Evolutionary conservation across 345 rosid species (phyloP).

Genomic region (Draba incana): DNA sequence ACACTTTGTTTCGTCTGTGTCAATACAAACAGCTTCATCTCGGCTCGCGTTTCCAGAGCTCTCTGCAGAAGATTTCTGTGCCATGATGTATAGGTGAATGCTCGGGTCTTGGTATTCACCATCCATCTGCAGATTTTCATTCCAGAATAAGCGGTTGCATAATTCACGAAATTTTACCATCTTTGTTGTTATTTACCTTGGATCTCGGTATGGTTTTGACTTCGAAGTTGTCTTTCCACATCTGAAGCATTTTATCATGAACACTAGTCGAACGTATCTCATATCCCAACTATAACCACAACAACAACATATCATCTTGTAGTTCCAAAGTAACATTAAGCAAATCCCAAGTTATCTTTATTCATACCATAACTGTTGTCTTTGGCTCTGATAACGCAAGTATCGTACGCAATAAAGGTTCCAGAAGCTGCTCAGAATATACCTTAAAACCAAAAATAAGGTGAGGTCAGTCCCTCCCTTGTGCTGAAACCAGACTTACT

Average conservation of each 20-base stretch:
- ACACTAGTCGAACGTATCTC: constrained; percentile 87
- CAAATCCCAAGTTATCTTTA: constrained; percentile 2
- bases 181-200: constrained; percentile 54
- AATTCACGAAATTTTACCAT: constrained; percentile 12
- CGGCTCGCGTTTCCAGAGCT: constrained; percentile 29
- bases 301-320: constrained; percentile 17
- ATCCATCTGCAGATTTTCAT: constrained; percentile 68
- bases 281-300: constrained; percentile 69
- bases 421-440: constrained; percentile 92
- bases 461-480: constrained; percentile 31
- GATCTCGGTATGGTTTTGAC: constrained; percentile 73
- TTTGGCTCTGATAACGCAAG: constrained; percentile 76
- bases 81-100: constrained; percentile 85
- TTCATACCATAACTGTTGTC: constrained; percentile 73
- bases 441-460: constrained; percentile 52
- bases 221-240: constrained; percentile 77
- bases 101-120: constrained; percentile 80
- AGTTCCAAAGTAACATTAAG: constrained; percentile 5
- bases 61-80: constrained; percentile 46
- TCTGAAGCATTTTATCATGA: constrained; percentile 84
- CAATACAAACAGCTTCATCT: constrained; percentile 37
- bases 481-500: background rate
- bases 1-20: constrained; percentile 30
- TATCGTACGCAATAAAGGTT: constrained; percentile 71
- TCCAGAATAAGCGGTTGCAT: background rate